Base-by-base conservation (phyloP, 176 grass and related monocot species). In the Dactylis glomerata region DNA sequence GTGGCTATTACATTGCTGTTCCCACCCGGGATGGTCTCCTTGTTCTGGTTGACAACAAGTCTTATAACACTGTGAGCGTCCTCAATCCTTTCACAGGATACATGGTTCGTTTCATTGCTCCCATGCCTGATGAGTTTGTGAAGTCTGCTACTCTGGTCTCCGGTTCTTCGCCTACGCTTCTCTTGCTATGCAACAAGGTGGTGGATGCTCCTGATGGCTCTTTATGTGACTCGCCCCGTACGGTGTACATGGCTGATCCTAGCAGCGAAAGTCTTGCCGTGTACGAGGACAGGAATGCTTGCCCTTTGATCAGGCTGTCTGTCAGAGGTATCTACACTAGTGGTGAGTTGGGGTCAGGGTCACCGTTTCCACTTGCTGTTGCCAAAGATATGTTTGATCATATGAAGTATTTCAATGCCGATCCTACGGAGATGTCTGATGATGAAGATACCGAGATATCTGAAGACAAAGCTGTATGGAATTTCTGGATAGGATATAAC, bases 1-100 rank as follows among this genome's bases (percentile, higher is more conserved):
- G 10, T 2, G 20, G 12, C 36, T 41, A 23, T 41, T 40, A 69
- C 66, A 24, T 41, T 41, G 8, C 12, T 0, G 2, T 5, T 3
- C 6, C 66, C 20, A 69, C 66, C 66, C 20, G 36, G 1, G 36
- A 69, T 41, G 66, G 66, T 69, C 66, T 69, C 66, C 66, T 69
- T 0, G 36, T 38, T 69, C 14, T 69, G 66, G 37, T 69, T 3
- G 36, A 69, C 10, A 23, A n/a, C 1, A 69, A 22, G n/a, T 5
- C 1, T 22, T 38, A 22, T 12, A 8, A 23, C 34, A 69, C 5
- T 23, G 22, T 38, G 37, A 40, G 66, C 2, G 66, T 69, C 10
- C 66, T 69, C 36, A 69, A 69, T 69, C 34, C 66, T 24, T 69
- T 69, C 34, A 68, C 66, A 40, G 66, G 66, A 37, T 68, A 68